These are phyloP conservation scores for Suhomyces coccinellae DNA, from an alignment of 1,139 yeast species.

Conservation along the genomic window DNA sequence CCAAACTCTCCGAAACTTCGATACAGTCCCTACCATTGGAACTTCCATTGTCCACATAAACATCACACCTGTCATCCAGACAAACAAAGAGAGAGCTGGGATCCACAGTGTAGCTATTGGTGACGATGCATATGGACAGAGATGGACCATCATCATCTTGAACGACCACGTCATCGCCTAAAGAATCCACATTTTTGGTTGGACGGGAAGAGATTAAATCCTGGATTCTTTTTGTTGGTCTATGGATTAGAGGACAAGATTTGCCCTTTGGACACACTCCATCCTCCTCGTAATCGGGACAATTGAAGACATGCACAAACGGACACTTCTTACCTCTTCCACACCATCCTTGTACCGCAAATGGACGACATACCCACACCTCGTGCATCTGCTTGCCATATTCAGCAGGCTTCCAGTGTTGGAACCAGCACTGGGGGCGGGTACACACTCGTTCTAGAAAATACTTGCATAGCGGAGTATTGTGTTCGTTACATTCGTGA, in stretches of 20 bases:
- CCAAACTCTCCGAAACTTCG: neutral
- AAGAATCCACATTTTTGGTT: constrained; percentile 20
- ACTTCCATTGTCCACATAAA: constrained; percentile 25
- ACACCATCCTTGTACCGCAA: constrained; percentile 71
- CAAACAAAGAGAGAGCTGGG: constrained; percentile 27
- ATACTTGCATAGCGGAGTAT: constrained; percentile 66
- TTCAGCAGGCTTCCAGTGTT: constrained; percentile 38
- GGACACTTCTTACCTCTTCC: constrained; percentile 58
- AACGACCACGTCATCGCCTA: constrained; percentile 33
- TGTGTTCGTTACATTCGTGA: constrained; percentile 59
- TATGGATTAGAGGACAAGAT: constrained; percentile 52
- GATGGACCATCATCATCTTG: constrained; percentile 20
- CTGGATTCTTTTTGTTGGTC: constrained; percentile 32
- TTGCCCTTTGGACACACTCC: constrained; percentile 56
- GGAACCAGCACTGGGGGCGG: constrained; percentile 54
- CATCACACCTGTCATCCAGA: constrained; percentile 26
- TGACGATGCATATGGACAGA: constrained; percentile 13
- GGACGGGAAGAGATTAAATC: constrained; percentile 25
- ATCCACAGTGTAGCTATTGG: constrained; percentile 39
- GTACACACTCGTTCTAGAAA: constrained; percentile 52
- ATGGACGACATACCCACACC: constrained; percentile 60
- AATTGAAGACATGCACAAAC: constrained; percentile 57
- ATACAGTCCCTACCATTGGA: neutral
- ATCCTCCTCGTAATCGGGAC: constrained; percentile 69
- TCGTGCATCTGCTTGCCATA: constrained; percentile 44